Evolutionary conservation across 2,329 filamentous ascomycete species (phyloP), one percentile per base, ranked within the genome.

Genomic region (Penicillium olsonii): DNA sequence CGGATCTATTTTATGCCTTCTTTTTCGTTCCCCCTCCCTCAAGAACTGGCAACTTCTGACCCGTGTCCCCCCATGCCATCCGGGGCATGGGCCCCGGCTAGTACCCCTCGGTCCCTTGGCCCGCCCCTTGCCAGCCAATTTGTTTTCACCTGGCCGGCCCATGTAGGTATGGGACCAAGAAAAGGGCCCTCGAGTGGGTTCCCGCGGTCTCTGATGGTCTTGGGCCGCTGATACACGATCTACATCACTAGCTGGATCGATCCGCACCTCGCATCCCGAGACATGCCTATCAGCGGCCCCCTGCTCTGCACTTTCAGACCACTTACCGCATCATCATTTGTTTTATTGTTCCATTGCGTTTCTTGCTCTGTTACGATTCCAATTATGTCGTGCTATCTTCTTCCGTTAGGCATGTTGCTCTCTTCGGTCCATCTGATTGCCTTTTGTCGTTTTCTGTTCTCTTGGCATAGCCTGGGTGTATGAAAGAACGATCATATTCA

Each of bases 391-490:
- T 41, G 43, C 52, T 41, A 49, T 53, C 51, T 45, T 43, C 50
- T 50, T 43, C 39, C 22, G 7, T 43, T 46, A 20, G 47, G 39
- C 44, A 39, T 39, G 48, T 35, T 35, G 33, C 33, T 35, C 31
- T 17, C 33, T 40, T 43, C 38, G 45, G 51, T 48, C 48, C 34
- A 31, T 24, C 38, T 49, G 51, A 39, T 42, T 52, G 24, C 37
- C 39, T 47, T 45, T 54, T 45, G 4, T 42, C 20, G 27, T 51
- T 37, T 43, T 45, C 51, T 45, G 48, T 38, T 45, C 35, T 50
- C 50, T 56, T 54, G 56, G 62, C 66, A 68, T 67, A 62, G 60
- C 60, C 57, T 61, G 64, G 65, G 65, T 62, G 62, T 60, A 61
- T 55, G 57, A 64, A 67, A 65, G 62, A 66, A 57, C 55, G 54